A percentile compares a stretch with the other conserved stretches of the same genome.
These are phyloP conservation scores for Candida namnaoensis DNA, from an alignment of 805 yeast species.

Conservation along the genomic window DNA sequence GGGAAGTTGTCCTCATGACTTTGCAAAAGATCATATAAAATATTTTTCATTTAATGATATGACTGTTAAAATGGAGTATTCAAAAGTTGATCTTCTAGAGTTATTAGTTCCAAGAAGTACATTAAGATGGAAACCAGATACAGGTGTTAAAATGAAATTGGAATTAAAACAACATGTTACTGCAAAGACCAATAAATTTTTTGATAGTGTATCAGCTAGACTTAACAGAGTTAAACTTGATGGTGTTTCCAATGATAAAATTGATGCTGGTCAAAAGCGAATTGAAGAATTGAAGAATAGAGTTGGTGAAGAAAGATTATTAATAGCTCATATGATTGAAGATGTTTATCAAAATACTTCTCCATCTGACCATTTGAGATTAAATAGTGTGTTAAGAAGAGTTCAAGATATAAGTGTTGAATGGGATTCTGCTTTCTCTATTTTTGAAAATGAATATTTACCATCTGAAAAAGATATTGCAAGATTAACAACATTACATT, in stretches of 20 bases:
- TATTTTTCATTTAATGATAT: constrained; percentile 77
- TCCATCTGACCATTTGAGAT: constrained; percentile 57
- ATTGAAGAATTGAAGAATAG: constrained; percentile 49
- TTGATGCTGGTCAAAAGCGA: constrained; percentile 56
- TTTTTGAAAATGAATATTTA: constrained; percentile 67
- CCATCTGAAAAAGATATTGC: constrained; percentile 94
- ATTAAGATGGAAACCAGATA: constrained; percentile 63
- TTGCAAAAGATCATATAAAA: constrained; percentile 71
- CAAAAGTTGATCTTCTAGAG: constrained; percentile 68
- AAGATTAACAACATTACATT: constrained; percentile 79
- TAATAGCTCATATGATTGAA: constrained; percentile 36
- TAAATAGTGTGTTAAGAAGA: constrained; percentile 61
- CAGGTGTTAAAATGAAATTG: constrained; percentile 59
- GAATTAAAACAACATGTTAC: constrained; percentile 48
- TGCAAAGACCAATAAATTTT: constrained; percentile 49
- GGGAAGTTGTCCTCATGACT: constrained; percentile 72
- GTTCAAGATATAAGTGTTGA: constrained; percentile 75
- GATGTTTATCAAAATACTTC: constrained; percentile 43
- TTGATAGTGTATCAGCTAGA: constrained; percentile 63
- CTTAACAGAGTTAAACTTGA: constrained; percentile 70
- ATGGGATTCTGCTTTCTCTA: constrained; percentile 82
- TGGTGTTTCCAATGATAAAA: constrained; percentile 59
- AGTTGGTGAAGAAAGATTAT: constrained; percentile 41
- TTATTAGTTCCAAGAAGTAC: constrained; percentile 69
- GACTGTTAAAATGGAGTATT: constrained; percentile 73